Conservation (phyloP, 768 basidiomycete genomes). For the Mrakia gelida region DNA sequence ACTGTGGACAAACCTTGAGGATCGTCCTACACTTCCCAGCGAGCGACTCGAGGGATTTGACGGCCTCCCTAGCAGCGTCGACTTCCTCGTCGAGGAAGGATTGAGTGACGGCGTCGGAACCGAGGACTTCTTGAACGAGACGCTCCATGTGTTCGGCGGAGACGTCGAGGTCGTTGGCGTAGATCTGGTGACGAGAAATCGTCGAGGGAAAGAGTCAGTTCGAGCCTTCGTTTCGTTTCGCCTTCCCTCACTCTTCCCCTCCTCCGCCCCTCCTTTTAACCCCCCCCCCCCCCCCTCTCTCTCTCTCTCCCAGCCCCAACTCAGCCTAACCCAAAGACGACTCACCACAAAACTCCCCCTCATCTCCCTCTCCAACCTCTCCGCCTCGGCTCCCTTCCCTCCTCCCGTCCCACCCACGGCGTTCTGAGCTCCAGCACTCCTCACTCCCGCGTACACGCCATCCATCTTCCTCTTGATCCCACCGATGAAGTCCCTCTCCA, state of each 20-base stretch:
- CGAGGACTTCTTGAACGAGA: constrained; percentile 62
- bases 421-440: constrained; percentile 8
- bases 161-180: constrained; percentile 89
- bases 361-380: constrained; percentile 65
- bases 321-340: not conserved
- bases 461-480: constrained; percentile 82
- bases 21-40: constrained; percentile 61
- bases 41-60: constrained; percentile 30
- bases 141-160: constrained; percentile 86
- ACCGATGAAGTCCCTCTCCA: constrained; percentile 77
- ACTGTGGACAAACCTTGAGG: constrained; percentile 56
- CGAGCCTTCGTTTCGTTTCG: not conserved
- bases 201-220: not conserved
- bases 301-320: too few relatives aligned
- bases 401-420: not conserved
- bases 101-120: constrained; percentile 50
- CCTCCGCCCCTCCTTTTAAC: constrained; percentile 42
- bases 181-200: constrained; percentile 53
- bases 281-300: not conserved
- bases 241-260: too few relatives aligned
- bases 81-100: constrained; percentile 35
- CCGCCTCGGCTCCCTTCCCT: constrained; percentile 59
- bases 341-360: constrained; percentile 71
- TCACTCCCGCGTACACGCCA: constrained; percentile 52
- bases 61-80: constrained; percentile 24